Conservation (phyloP, 352 stramenopile species). For the Phytopythium sindhum region DNA sequence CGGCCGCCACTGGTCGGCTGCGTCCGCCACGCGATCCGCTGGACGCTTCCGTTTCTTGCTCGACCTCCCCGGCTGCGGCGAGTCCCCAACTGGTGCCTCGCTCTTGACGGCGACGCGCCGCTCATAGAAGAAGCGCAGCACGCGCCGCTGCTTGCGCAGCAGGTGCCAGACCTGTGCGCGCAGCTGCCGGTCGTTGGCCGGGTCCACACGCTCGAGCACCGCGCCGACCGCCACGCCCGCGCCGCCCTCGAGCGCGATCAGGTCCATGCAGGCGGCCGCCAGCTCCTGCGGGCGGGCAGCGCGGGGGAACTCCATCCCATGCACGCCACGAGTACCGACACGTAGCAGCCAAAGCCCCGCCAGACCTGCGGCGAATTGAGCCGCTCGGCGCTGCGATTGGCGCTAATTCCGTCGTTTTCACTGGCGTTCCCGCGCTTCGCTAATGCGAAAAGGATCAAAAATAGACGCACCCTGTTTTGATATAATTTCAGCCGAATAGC, state of each 20-base stretch:
- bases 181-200: conserved; percentile 32
- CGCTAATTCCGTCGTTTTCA: background rate
- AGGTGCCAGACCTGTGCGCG: conserved; percentile 52
- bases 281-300: conserved; percentile 33
- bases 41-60: conserved; percentile 64
- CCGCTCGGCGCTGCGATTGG: background rate
- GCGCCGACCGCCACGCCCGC: conserved; percentile 32
- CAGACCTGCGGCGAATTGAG: no score
- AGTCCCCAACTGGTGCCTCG: background rate
- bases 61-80: background rate
- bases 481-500: background rate
- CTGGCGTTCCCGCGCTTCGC: conserved; percentile 3
- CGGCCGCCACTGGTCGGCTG: background rate
- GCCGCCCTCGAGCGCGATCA: conserved; percentile 56
- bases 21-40: conserved; percentile 3
- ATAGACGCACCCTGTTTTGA: background rate
- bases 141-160: conserved; percentile 43
- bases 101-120: background rate
- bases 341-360: no score
- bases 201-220: conserved; percentile 44
- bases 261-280: conserved; percentile 55
- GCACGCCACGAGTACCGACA: background rate
- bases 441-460: background rate
- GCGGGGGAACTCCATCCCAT: background rate
- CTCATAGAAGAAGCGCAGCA: conserved; percentile 55